These are phyloP conservation scores for Magnolia changhungtana DNA, from an alignment of 164 flowering plant genomes.

Conservation along the genomic window DNA sequence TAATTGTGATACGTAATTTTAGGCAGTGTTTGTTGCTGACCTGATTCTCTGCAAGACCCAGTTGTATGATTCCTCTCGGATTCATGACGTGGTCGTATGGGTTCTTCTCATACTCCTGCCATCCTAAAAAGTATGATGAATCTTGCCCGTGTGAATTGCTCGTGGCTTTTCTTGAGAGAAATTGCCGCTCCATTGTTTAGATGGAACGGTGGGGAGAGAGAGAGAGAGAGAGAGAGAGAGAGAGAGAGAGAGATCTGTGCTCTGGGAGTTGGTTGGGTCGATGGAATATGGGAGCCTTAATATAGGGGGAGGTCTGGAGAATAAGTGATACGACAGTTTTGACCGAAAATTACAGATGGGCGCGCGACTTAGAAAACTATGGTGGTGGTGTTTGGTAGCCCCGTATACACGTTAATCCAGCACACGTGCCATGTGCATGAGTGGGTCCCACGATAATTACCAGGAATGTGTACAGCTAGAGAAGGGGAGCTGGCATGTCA, in stretches of 20 bases:
- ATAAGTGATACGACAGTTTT: neutral
- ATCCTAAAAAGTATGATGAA: conserved; percentile 46
- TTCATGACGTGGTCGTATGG: conserved; percentile 33
- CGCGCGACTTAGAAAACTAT: neutral
- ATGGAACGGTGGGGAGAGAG: conserved; percentile 1
- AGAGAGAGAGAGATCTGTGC: neutral
- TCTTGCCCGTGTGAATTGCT: conserved; percentile 44
- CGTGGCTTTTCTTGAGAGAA: conserved; percentile 24
- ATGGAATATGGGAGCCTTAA: neutral
- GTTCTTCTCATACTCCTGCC: conserved; percentile 54
- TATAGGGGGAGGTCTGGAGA: neutral
- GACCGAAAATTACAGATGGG: neutral
- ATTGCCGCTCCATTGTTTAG: conserved; percentile 1
- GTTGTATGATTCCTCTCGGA: conserved; percentile 44
- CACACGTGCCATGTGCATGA: neutral
- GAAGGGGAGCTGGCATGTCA: neutral
- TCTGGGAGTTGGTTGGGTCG: neutral
- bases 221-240: neutral
- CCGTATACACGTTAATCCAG: neutral
- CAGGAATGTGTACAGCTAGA: too few relatives aligned
- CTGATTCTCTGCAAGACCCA: conserved; percentile 53
- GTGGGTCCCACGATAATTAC: neutral
- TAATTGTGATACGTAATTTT: neutral
- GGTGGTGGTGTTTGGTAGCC: neutral
- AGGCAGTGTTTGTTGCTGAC: neutral